Evolutionary conservation across 1,284 basidiomycete genomes (phyloP), one percentile per base, ranked within the genome.

Genomic region (Phylloboletellus chloephorus): DNA sequence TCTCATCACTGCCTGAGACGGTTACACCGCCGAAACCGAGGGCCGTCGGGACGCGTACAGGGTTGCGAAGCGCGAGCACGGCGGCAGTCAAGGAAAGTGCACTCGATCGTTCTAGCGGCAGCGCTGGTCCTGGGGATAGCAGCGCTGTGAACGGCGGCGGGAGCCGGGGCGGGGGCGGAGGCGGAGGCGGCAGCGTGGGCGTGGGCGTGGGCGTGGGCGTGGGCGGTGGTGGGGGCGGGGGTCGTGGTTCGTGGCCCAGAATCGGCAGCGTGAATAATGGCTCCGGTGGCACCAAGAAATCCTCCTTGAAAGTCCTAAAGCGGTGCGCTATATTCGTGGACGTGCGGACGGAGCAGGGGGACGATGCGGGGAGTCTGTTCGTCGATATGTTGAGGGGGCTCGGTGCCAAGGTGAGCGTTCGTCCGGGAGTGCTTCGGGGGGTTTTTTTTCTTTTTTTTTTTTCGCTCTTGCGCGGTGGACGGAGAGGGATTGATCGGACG

Each of bases 261-360:
- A 60, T 13, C 39, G 43, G 37, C 32, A 37, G 43, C 26, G 49
- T 54, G 31, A 53, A 54, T 24, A 53, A 54, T 24, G 49, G 46
- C 26, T 52, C 48, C 2, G 53, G 47, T 30, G 46, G 45, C 30
- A 25, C 37, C 44, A 46, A 52, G 51, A 51, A 46, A 44, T 41
- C 52, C 13, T 46, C 48, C 39, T 64, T 72, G 44, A 67, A 68
- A 38, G 68, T 83, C 20, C 64, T 95, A 50, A 80, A 82, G 43
- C 78, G 81, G 9, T 94, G 92, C 38, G 76, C 78, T 2, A 83
- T 93, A 5, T 95, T 88, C 53, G 90, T 96, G 31, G 93, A 96
- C 58, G 89, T 96, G 15, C 70, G 79, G 50, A 92, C 87, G 3
- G 83, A 85, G 24, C 84, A 90, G 47, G 90, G 92, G 1, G 86